Evolutionary conservation across 441 rosid species (phyloP).

Genomic region (Populus hybrid): DNA sequence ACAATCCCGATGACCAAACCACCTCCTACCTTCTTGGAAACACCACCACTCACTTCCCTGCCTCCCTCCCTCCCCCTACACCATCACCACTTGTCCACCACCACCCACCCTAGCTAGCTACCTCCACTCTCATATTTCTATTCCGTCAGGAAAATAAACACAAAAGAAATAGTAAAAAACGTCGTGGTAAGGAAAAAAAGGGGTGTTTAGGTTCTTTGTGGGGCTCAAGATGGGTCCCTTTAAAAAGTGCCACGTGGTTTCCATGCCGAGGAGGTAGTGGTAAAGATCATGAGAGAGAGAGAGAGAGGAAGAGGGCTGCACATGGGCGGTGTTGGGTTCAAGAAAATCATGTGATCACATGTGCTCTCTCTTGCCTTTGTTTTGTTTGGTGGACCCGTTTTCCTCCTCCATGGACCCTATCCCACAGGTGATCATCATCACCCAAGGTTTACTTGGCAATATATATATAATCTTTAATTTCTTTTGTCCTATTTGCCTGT

Average conservation of each 20-base stretch:
- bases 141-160: too few species aligned
- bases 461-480: too few species aligned
- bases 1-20: constrained; percentile 1
- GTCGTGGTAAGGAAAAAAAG: too few species aligned
- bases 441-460: background rate
- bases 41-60: constrained; percentile 13
- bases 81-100: background rate
- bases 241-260: constrained; percentile 40
- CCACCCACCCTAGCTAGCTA: background rate
- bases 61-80: background rate
- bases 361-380: constrained; percentile 33
- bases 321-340: constrained; percentile 47
- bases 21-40: constrained; percentile 31
- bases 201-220: constrained; percentile 12
- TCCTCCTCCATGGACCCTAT: background rate
- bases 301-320: constrained; percentile 24
- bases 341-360: constrained; percentile 68
- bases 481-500: background rate
- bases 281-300: constrained; percentile 22
- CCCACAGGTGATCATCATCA: constrained; percentile 12
- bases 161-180: too few species aligned
- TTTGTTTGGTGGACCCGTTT: background rate
- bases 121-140: background rate
- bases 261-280: constrained; percentile 32
- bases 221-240: constrained; percentile 33